Base-by-base conservation (phyloP, 768 basidiomycete species). In the Exidia glandulosa region DNA sequence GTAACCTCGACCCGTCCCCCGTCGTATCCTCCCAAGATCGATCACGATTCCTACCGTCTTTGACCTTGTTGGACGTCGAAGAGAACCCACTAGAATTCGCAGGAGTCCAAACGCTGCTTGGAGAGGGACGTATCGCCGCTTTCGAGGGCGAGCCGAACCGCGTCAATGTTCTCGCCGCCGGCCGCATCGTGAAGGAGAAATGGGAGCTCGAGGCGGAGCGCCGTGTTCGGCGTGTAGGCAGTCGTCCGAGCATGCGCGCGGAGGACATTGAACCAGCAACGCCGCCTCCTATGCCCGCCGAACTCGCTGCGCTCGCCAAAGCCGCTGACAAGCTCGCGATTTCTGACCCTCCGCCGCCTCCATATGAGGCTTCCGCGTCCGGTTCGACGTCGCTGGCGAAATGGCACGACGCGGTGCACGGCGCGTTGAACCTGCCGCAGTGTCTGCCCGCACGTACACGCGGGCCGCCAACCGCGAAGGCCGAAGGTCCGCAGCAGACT, bases 201-300 rank as follows among this genome's bases (percentile, higher is more conserved):
- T 91, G 90, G 90, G 90, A 92, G 67, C 63, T 92, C 13, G 88
- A 88, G 67, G 74, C 82, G 19, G 89, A 92, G 66, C 73, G 23
- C 9, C 32, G 50, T 14, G 29, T 16, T n/a, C n/a, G n/a, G 19
- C 25, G 29, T 12, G 59, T 32, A 6, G 16, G 36, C n/a, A 30
- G 59, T 13, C 56, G 59, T 23, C 52, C 54, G n/a, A 19, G 19
- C 50, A 30, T 33, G n/a, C n/a, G 25, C 3, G 19, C 59, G 45
- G 30, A 31, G 27, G 58, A 41, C 27, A 32, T 25, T 16, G 37
- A 59, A 31, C n/a, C 12, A 14, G 10, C 16, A 56, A 41, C 31
- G 52, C 37, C 27, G 33, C 61, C 45, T 29, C 32, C 37, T 57
- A 19, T 67, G 61, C 57, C 57, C 32, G 72, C 63, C 71, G 71